phyloP scores from a whole-genome alignment of 371 early-diverging fungal genomes.

The Catenaria anguillulae region DNA sequence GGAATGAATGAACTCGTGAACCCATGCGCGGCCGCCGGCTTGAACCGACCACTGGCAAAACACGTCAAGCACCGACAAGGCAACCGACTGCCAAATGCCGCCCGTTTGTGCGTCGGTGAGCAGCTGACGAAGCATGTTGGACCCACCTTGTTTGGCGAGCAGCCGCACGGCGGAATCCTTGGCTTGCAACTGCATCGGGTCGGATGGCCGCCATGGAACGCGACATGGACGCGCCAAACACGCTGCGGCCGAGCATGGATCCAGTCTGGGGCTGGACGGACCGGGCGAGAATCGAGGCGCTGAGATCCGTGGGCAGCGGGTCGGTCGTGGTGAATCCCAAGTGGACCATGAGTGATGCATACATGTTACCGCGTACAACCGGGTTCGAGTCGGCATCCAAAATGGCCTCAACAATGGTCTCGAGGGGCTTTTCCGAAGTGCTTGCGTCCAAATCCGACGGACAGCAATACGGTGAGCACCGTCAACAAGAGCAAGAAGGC shows the following conservation, averaged over 20 bases:
- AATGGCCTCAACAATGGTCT: neutral
- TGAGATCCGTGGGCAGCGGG: constrained; percentile 4
- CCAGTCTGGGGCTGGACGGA: neutral
- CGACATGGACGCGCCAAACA: neutral
- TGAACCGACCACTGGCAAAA: constrained; percentile 35
- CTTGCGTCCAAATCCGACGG: too few species aligned
- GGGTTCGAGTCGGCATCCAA: constrained; percentile 42
- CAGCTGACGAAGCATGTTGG: constrained; percentile 47
- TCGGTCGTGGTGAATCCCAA: constrained; percentile 38
- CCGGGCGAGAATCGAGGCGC: neutral
- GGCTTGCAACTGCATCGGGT: too few species aligned
- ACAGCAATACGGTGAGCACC: constrained; percentile 12
- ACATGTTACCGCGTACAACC: constrained; percentile 63
- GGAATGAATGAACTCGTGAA: constrained; percentile 45
- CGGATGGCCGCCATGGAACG: too few species aligned
- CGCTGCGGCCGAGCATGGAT: neutral
- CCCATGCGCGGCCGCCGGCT: constrained; percentile 28
- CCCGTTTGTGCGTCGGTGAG: constrained; percentile 67
- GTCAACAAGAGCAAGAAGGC: constrained; percentile 18
- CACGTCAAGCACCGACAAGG: constrained; percentile 58
- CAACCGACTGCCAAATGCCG: constrained; percentile 68
- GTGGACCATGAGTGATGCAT: constrained; percentile 55
- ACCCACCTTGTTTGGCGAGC: constrained; percentile 23
- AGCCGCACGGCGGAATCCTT: neutral
- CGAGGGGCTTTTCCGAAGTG: too few species aligned